Conservation (phyloP, 495 filamentous ascomycete genomes). For the Aspergillus biplanus region DNA sequence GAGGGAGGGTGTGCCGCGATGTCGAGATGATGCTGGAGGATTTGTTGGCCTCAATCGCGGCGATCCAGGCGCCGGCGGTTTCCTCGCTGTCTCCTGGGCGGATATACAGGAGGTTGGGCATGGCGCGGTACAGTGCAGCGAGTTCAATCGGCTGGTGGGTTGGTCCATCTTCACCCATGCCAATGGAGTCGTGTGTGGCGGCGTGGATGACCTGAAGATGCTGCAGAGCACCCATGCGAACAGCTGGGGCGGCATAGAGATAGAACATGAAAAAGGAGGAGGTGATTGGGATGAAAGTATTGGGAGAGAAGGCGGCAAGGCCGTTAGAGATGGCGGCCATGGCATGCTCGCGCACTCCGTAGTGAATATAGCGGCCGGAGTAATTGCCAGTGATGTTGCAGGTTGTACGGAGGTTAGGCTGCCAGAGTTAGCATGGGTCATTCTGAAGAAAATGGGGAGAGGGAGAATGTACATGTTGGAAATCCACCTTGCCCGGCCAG, state of each 20-base stretch:
- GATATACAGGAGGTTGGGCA: constrained; percentile 64
- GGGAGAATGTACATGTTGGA: constrained; percentile 49
- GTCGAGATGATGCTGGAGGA: constrained; percentile 53
- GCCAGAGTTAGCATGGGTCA: constrained; percentile 5
- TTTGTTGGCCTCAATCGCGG: constrained; percentile 49
- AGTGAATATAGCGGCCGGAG: constrained; percentile 57
- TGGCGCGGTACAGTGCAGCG: constrained; percentile 58
- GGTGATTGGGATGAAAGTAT: constrained; percentile 56
- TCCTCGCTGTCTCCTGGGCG: constrained; percentile 61
- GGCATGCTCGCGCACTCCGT: constrained; percentile 58
- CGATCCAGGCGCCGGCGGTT: constrained; percentile 56
- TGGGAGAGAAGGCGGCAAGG: constrained; percentile 52
- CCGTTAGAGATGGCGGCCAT: constrained; percentile 59
- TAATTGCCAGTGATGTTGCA: constrained; percentile 55
- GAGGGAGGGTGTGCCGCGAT: constrained; percentile 49
- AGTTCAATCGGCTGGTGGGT: constrained; percentile 66
- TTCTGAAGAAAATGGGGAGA: not conserved
- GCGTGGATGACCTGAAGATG: constrained; percentile 60
- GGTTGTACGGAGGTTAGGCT: constrained; percentile 47
- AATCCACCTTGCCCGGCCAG: constrained; percentile 57
- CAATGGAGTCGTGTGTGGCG: constrained; percentile 65
- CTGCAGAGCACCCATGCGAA: constrained; percentile 63
- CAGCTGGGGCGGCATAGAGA: constrained; percentile 59
- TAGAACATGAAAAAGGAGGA: constrained; percentile 67
- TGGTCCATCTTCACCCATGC: constrained; percentile 61